Evolutionary conservation across 495 filamentous ascomycete genomes (phyloP), one percentile per base, ranked within the genome.

Genomic region (Corynascus novoguineensis): DNA sequence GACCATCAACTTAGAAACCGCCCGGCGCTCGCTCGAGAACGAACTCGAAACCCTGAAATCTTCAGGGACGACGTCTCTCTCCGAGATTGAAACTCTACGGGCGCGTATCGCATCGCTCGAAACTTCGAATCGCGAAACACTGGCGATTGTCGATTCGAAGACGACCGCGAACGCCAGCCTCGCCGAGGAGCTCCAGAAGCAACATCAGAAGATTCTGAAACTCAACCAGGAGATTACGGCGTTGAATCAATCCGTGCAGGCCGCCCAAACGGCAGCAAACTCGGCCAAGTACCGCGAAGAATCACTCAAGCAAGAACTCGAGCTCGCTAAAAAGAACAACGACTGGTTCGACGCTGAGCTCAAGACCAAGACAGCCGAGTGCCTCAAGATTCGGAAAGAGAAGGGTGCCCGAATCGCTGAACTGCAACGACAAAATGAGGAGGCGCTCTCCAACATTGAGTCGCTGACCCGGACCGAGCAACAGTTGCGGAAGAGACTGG

Each of bases 301-400:
- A 63, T 84, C 79, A 38, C 76, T 96, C 21, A 84, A 92, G 67
- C 91, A 96, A 64, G 92, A 97, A 69, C 73, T 97, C 50, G 90
- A 95, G 24, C 75, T 89, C 22, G 82, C 90, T 14, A 89, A 89
- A 66, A 86, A 83, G 59, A 95, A 87, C 73, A 91, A 89, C 59
- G 95, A 97, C 56, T 97, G 89, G 87, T 84, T 90, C 45, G 90
- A 95, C 57, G 81, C 77, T 22, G 95, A 97, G 69, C 76, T 97
- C 22, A 92, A 95, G 73, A 91, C 89, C 0, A 95, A 95, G 70
- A 83, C 75, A 42, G 81, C 82, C 31, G 95, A 97, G 63, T 82
- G 88, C 44, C 80, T 90, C 56, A 96, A 92, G 60, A 95, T 87
- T 75, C 84, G 95, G 54, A 97, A 96, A 63, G 93, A 99, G 68